Conservation (phyloP, 306 rosid genomes). For the apple (Malus domestica) region DNA sequence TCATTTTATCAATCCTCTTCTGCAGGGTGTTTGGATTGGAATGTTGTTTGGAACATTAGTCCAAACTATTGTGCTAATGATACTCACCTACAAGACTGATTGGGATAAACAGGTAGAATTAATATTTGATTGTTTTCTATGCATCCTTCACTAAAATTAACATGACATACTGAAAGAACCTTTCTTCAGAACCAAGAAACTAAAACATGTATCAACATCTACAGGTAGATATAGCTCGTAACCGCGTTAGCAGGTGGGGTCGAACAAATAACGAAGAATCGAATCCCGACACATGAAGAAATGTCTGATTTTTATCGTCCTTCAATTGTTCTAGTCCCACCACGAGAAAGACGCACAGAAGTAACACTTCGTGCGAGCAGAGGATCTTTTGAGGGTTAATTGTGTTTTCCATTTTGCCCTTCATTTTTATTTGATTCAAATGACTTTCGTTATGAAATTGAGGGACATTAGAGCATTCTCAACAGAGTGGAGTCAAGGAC, state of each 20-base stretch:
- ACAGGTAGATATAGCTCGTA: constrained; percentile 20
- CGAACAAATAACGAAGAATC: constrained; percentile 6
- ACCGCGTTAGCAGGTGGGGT: constrained; percentile 38
- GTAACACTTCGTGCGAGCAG: background rate
- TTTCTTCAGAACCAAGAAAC: background rate
- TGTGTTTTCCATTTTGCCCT: background rate
- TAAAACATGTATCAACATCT: background rate
- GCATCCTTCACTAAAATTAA: background rate
- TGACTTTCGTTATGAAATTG: too few species aligned
- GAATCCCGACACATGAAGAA: background rate
- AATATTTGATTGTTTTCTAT: background rate
- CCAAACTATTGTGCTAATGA: constrained; percentile 36
- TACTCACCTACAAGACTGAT: constrained; percentile 43
- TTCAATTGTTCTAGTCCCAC: background rate
- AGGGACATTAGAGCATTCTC: too few species aligned
- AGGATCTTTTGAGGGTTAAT: background rate
- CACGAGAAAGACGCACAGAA: background rate
- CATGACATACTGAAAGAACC: background rate
- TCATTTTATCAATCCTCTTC: background rate
- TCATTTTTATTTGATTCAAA: background rate
- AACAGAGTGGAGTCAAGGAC: too few species aligned
- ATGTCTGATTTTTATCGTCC: background rate
- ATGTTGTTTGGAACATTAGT: constrained; percentile 56
- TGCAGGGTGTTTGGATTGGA: constrained; percentile 63
- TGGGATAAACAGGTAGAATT: constrained; percentile 51